These are phyloP conservation scores for Mycena galopus DNA, from an alignment of 768 basidiomycete species.

Conservation along the genomic window DNA sequence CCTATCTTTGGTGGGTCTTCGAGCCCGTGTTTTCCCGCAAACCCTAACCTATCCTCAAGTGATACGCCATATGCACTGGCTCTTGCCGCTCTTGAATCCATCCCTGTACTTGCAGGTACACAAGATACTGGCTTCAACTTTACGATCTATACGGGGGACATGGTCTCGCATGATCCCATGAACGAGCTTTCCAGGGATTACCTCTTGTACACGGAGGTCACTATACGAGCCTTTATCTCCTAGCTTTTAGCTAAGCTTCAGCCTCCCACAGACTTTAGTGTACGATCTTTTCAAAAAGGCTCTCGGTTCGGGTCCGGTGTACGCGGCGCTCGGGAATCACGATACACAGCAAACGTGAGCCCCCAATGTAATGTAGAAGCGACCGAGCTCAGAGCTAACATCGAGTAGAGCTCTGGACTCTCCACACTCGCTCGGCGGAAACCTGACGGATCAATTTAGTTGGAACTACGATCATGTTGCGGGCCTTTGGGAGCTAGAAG, in stretches of 20 bases:
- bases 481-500: slow-evolving; percentile 76
- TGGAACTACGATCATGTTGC: slow-evolving; percentile 86
- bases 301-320: slow-evolving; percentile 76
- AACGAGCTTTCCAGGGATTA: slow-evolving; percentile 71
- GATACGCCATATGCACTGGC: slow-evolving; percentile 76
- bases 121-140: slow-evolving; percentile 71
- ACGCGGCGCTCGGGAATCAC: slow-evolving; percentile 82
- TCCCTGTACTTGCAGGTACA: slow-evolving; percentile 75
- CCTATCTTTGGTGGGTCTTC: slow-evolving; percentile 65
- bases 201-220: slow-evolving; percentile 72
- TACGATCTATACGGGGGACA: slow-evolving; percentile 78
- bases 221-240: slow-evolving; percentile 12
- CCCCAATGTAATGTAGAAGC: neutral
- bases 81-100: slow-evolving; percentile 72
- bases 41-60: slow-evolving; percentile 45
- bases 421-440: slow-evolving; percentile 66
- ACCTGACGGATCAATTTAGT: slow-evolving; percentile 70
- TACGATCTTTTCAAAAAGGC: slow-evolving; percentile 77
- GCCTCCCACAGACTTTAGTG: slow-evolving; percentile 61
- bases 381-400: slow-evolving; percentile 3
- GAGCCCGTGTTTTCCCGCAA: neutral
- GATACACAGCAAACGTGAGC: slow-evolving; percentile 76
- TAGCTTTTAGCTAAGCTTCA: neutral
- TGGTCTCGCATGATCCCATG: slow-evolving; percentile 78
- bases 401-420: slow-evolving; percentile 67